Base-by-base conservation (phyloP, 768 basidiomycete species). In the Boletus speciosus region DNA sequence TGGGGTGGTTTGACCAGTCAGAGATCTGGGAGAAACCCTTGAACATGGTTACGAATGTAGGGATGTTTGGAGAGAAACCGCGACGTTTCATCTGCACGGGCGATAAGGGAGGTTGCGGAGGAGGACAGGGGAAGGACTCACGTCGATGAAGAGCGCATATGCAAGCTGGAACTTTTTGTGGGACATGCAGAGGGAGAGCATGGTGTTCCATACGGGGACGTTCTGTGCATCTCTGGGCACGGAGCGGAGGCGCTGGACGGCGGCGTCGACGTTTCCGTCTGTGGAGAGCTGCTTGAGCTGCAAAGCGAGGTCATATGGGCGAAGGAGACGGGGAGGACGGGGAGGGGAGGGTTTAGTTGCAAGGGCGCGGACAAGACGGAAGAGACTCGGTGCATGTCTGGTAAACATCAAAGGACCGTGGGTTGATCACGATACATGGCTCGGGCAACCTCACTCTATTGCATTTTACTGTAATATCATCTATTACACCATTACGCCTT, bases 11-110 rank as follows among this genome's bases (percentile, higher is more conserved):
- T 0, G 71, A 57, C 88, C 89, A 92, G 59, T 84, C 69, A 15
- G 83, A 76, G 29, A 90, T 81, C 29, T 75, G 75, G 2, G 80
- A 75, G 40, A 86, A 75, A 6, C 88, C 89, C 41, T 69, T 77
- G 67, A 93, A 77, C 69, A 93, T 73, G 23, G 86, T 88, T 42
- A 79, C 76, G 60, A 80, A 93, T 2, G 91, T 91, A 52, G 82
- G 72, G 7, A 76, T 68, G 41, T 78, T 84, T 25, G 92, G 89
- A 43, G 76, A 76, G 64, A 90, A 85, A 1, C 88, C 88, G 41
- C 92, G 81, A 34, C 90, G 80, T 70, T 90, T 93, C 90, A 93
- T 90, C 91, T 93, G 56, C 11, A 31, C 14, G 47, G 56, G 23
- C 38, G 38, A 29, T 55, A 36, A 59, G 27, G 31, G 35, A 44